Conservation (phyloP, 148 eudicot genomes). For the Heliamphora exappendiculata region DNA sequence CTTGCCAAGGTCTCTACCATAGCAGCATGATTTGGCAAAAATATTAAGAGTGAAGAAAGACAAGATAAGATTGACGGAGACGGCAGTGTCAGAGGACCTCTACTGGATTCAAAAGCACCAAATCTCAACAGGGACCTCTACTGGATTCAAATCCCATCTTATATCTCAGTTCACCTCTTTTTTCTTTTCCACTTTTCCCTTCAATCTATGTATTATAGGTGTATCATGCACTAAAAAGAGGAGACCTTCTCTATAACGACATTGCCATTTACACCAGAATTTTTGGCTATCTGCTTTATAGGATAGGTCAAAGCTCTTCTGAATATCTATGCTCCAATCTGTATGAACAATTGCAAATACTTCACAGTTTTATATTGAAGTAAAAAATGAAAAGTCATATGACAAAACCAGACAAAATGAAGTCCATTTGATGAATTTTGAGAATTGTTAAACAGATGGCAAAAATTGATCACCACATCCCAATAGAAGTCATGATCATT, state of each 20-base stretch:
- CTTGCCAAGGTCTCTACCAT: neutral
- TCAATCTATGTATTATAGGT: neutral
- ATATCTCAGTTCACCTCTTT: neutral
- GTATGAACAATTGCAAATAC: slow-evolving; percentile 8
- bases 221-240: neutral
- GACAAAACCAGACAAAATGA: neutral
- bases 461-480: neutral
- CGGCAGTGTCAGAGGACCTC: slow-evolving; percentile 39
- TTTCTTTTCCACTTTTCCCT: neutral
- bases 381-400: neutral
- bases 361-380: neutral
- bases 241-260: slow-evolving; percentile 65
- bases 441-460: neutral
- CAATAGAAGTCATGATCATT: neutral
- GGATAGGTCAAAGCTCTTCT: slow-evolving; percentile 81
- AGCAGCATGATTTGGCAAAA: neutral
- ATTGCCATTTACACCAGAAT: slow-evolving; percentile 78
- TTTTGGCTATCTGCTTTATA: slow-evolving; percentile 68
- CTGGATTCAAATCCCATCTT: neutral
- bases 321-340: slow-evolving; percentile 93
- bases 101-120: slow-evolving; percentile 15
- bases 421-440: neutral
- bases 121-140: neutral
- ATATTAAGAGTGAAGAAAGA: neutral
- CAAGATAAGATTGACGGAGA: neutral